Evolutionary conservation across 352 stramenopile genomes (phyloP), one percentile per base, ranked within the genome.

Genomic region (Pythium phragmitis): DNA sequence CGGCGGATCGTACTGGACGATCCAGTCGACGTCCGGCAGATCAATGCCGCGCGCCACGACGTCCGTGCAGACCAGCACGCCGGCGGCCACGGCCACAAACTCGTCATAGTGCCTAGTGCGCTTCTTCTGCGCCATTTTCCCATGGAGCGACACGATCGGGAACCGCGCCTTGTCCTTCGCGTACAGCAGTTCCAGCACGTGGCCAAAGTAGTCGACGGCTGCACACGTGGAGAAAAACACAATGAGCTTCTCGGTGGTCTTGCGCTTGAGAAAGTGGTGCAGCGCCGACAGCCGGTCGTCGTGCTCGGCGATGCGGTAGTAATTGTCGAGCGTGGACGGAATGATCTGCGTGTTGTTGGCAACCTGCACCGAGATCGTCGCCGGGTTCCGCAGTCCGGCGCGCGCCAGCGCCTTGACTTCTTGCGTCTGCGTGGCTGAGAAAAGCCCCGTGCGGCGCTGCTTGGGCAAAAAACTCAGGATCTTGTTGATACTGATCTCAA

Each of bases 181-280:
- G 30, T 86, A 76, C 0, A 98, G 67, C 50, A 91, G 62, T 57
- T 97, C 80, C 17, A 99, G 72, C 34, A 96, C 81, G n/a, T 69
- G 74, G 17, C 85, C 86, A 70, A 99, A 99, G 76, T 98, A 99
- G 57, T 99, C 98, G n/a, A 99, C 98, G 16, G 88, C 94, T 0
- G 95, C 96, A 75, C 98, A 99, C 7, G 98, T 99, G 8, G 98
- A 90, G 65, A 99, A 99, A 78, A 99, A 99, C 4, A 99, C 92
- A 49, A 99, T 98, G 2, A 98, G 67, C 72, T 98, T 98, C 46
- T 92, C 67, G 0, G 70, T 54, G 39, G 79, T 87, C 67, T 98
- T 96, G 36, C 78, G 73, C 56, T 85, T 65, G n/a, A 99, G 74
- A 70, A 99, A 99, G 56, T 94, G 77, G 49, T 96, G 58, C 17